These are phyloP conservation scores for Verticillium zaregamsianum DNA, from an alignment of 2,329 filamentous ascomycete genomes.

Conservation along the genomic window DNA sequence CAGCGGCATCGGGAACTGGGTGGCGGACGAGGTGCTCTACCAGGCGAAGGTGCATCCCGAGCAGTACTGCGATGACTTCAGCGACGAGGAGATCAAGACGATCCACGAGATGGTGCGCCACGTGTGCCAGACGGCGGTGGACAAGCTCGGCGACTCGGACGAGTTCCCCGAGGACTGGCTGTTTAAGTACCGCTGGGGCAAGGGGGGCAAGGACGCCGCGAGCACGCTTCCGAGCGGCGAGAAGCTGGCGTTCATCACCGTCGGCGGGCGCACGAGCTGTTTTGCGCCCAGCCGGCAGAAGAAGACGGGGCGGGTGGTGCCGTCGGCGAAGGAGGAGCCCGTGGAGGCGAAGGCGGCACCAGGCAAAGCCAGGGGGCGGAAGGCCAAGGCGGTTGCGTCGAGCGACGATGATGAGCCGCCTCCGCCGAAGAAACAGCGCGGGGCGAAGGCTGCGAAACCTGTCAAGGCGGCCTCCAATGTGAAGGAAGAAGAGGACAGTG, in stretches of 20 bases:
- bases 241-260: slow-evolving; percentile 80
- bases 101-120: slow-evolving; percentile 71
- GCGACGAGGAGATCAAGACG: slow-evolving; percentile 62
- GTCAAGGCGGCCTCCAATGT: slow-evolving; percentile 8
- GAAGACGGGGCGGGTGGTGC: slow-evolving; percentile 53
- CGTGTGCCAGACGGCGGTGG: slow-evolving; percentile 77
- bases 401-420: slow-evolving; percentile 19
- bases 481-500: slow-evolving; percentile 19
- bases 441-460: slow-evolving; percentile 15
- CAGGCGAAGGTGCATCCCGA: slow-evolving; percentile 87
- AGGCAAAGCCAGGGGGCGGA: slow-evolving; percentile 16
- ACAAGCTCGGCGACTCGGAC: slow-evolving; percentile 74
- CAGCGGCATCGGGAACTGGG: slow-evolving; percentile 95
- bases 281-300: slow-evolving; percentile 83
- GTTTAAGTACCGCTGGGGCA: slow-evolving; percentile 85
- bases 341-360: slow-evolving; percentile 24
- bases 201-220: slow-evolving; percentile 74
- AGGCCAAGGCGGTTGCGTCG: slow-evolving; percentile 20
- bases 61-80: slow-evolving; percentile 83
- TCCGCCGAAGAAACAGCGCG: slow-evolving; percentile 22
- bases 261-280: slow-evolving; percentile 87
- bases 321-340: slow-evolving; percentile 39
- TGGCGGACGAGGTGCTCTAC: slow-evolving; percentile 90
- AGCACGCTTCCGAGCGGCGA: slow-evolving; percentile 75
- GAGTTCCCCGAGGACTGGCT: slow-evolving; percentile 85